Conservation (phyloP, 768 basidiomycete genomes). For the Mycena crocata region DNA sequence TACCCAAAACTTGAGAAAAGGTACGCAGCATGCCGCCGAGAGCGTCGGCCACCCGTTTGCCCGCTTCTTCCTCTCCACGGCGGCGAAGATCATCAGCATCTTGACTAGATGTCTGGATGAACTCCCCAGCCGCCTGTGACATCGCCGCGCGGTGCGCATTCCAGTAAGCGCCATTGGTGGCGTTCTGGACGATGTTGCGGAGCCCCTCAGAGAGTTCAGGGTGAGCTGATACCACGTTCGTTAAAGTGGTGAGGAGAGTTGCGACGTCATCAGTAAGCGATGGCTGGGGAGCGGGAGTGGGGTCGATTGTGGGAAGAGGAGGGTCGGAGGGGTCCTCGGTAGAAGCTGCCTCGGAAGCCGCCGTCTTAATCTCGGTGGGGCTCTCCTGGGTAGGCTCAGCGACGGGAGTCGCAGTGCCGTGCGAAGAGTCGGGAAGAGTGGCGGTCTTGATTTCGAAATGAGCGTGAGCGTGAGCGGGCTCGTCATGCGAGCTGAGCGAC, state of each 20-base stretch:
- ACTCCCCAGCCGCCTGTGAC: constrained; percentile 65
- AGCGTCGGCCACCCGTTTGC: constrained; percentile 70
- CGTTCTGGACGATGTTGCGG: constrained; percentile 71
- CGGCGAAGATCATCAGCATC: constrained; percentile 60
- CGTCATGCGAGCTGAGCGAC: constrained; percentile 48
- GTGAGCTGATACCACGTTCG: constrained; percentile 67
- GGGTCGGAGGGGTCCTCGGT: constrained; percentile 52
- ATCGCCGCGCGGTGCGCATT: constrained; percentile 68
- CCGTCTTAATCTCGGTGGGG: not conserved
- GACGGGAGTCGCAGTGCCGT: constrained; percentile 27
- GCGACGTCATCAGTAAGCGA: constrained; percentile 77
- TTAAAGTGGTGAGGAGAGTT: constrained; percentile 66
- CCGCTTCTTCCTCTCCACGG: constrained; percentile 72
- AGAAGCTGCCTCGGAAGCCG: not conserved
- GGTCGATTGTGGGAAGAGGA: constrained; percentile 61
- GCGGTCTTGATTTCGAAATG: constrained; percentile 11
- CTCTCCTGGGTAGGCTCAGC: constrained; percentile 22
- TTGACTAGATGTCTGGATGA: constrained; percentile 59
- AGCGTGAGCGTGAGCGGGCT: constrained; percentile 13
- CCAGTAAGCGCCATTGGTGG: constrained; percentile 78
- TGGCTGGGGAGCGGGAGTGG: constrained; percentile 43
- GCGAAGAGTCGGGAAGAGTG: constrained; percentile 24
- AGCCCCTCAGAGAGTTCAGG: constrained; percentile 79
- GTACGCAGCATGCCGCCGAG: constrained; percentile 68
- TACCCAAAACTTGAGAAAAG: constrained; percentile 52